phyloP scores from a whole-genome alignment of 2,329 filamentous ascomycete species.

The Aspergillus floridensis region DNA sequence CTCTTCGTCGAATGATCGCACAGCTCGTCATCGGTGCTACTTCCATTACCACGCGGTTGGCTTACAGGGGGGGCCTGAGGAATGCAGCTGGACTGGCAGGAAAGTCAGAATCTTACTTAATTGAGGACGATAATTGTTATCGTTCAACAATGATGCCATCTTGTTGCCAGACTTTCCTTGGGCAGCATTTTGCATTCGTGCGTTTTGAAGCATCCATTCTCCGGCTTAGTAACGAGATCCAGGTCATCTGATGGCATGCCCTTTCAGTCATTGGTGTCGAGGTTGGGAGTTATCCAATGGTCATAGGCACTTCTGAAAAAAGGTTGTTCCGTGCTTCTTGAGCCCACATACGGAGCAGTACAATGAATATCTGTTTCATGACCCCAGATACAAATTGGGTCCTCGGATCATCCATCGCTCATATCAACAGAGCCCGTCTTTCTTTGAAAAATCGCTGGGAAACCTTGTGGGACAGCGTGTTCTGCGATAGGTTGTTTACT shows the following conservation, averaged over 20 bases:
- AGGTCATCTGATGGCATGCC: background rate
- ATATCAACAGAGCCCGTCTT: background rate
- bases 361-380: background rate
- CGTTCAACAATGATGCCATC: conserved; percentile 1
- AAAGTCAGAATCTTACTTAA: background rate
- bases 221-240: background rate
- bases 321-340: background rate
- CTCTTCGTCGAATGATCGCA: background rate
- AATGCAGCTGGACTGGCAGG: conserved; percentile 4
- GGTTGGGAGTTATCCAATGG: background rate
- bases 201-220: background rate
- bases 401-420: background rate
- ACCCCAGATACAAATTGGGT: background rate
- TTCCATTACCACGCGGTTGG: conserved; percentile 2
- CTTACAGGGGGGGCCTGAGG: conserved; percentile 2
- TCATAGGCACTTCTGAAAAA: background rate
- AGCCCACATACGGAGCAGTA: background rate
- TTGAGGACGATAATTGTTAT: conserved; percentile 3
- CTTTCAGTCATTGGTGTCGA: background rate
- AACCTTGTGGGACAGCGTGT: background rate
- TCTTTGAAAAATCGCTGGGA: background rate
- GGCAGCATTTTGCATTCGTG: background rate
- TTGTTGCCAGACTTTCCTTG: background rate
- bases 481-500: background rate
- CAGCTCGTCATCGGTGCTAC: background rate